These are phyloP conservation scores for Stylosanthes scabra DNA, from an alignment of 331 rosid genomes.

Conservation along the genomic window DNA sequence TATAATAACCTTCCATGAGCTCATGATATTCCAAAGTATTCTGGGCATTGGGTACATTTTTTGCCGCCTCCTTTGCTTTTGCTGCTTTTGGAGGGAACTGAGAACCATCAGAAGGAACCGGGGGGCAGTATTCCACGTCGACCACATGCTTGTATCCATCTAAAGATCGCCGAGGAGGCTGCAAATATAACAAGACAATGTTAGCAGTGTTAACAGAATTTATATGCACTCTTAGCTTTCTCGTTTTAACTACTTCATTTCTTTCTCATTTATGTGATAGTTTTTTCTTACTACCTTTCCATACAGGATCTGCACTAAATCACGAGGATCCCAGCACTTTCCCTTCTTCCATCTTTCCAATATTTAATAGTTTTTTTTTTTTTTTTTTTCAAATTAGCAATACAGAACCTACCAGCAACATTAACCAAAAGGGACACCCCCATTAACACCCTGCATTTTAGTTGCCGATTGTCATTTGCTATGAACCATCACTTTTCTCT, in stretches of 20 bases:
- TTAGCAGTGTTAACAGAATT: slow-evolving; percentile 27
- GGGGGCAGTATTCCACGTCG: slow-evolving; percentile 77
- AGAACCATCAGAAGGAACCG: slow-evolving; percentile 78
- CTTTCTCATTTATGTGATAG: not conserved
- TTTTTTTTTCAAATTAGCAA: slow-evolving; percentile 4
- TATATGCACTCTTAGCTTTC: not conserved
- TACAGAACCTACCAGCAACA: not conserved
- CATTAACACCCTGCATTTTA: slow-evolving; percentile 16
- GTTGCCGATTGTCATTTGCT: not conserved
- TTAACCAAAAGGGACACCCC: slow-evolving; percentile 9
- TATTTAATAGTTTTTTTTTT: slow-evolving; percentile 7
- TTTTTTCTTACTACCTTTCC: slow-evolving; percentile 1
- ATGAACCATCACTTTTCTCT: not conserved
- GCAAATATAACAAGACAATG: slow-evolving; percentile 37
- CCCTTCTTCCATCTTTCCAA: not conserved
- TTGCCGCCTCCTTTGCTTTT: slow-evolving; percentile 94
- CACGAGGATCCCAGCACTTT: not conserved
- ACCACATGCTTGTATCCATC: slow-evolving; percentile 96
- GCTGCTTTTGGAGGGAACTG: slow-evolving; percentile 83
- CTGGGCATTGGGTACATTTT: slow-evolving; percentile 65
- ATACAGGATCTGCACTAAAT: slow-evolving; percentile 14
- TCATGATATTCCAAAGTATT: slow-evolving; percentile 85
- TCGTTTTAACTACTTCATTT: slow-evolving; percentile 13
- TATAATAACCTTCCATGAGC: slow-evolving; percentile 78
- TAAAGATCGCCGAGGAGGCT: slow-evolving; percentile 86